These are phyloP conservation scores for Sporothrix phasma DNA, from an alignment of 2,329 filamentous ascomycete genomes.

Conservation along the genomic window DNA sequence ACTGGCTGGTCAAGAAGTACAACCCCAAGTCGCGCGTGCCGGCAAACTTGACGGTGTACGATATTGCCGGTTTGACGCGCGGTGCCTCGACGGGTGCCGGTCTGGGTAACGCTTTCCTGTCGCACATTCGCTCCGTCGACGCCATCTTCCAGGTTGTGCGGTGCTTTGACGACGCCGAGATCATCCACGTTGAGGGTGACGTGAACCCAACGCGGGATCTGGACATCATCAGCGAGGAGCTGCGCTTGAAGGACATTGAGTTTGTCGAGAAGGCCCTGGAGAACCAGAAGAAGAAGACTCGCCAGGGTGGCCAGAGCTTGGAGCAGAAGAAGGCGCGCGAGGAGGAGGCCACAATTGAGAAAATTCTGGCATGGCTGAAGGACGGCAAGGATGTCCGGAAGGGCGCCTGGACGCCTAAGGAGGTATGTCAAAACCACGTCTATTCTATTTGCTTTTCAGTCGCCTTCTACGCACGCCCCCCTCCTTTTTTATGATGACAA, in stretches of 20 bases:
- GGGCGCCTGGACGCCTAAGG: slow-evolving; percentile 80
- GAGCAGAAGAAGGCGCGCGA: slow-evolving; percentile 97
- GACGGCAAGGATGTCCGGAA: slow-evolving; percentile 90
- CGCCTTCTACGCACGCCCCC: slow-evolving; percentile 15
- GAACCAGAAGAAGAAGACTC: slow-evolving; percentile 84
- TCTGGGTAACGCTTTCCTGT: slow-evolving; percentile 95
- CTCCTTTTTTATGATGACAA: slow-evolving; percentile 76
- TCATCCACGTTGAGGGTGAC: slow-evolving; percentile 98
- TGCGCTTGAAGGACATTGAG: slow-evolving; percentile 97
- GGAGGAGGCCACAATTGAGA: slow-evolving; percentile 87
- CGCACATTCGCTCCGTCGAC: slow-evolving; percentile 95
- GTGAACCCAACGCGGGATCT: slow-evolving; percentile 91
- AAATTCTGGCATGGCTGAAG: slow-evolving; percentile 72
- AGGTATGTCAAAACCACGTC: too few relatives aligned
- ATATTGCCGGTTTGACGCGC: slow-evolving; percentile 92
- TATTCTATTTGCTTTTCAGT: not conserved
- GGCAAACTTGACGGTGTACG: slow-evolving; percentile 94
- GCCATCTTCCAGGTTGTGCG: slow-evolving; percentile 96
- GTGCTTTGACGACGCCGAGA: slow-evolving; percentile 98
- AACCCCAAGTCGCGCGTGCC: slow-evolving; percentile 96
- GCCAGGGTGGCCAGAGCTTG: slow-evolving; percentile 84
- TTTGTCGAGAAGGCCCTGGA: slow-evolving; percentile 95
- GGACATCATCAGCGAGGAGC: slow-evolving; percentile 92
- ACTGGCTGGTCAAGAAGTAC: slow-evolving; percentile 94
- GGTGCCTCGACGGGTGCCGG: slow-evolving; percentile 95